These are phyloP conservation scores for Sesbania bispinosa DNA, from an alignment of 306 rosid species.

Conservation along the genomic window DNA sequence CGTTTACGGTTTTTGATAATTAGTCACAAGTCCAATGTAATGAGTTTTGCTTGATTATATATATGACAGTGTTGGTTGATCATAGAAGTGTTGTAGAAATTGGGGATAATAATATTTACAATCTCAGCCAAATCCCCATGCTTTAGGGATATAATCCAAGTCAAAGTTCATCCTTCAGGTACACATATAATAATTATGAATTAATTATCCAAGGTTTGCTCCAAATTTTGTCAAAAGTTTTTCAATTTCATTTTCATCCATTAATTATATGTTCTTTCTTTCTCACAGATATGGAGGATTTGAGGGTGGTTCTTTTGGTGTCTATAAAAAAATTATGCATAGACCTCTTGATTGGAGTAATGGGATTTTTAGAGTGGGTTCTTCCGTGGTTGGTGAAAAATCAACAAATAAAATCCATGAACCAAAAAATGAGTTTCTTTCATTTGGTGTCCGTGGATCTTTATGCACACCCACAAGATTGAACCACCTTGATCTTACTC, in stretches of 20 bases:
- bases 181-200: too few relatives aligned
- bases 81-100: slow-evolving; percentile 59
- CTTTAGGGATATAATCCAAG: slow-evolving; percentile 66
- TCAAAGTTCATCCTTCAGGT: slow-evolving; percentile 52
- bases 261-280: not conserved
- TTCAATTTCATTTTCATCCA: too few relatives aligned
- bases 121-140: slow-evolving; percentile 83
- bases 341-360: slow-evolving; percentile 25
- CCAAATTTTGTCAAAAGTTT: not conserved
- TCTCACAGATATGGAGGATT: slow-evolving; percentile 40
- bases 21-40: too few relatives aligned
- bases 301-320: slow-evolving; percentile 41
- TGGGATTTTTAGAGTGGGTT: slow-evolving; percentile 24
- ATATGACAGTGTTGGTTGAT: slow-evolving; percentile 45
- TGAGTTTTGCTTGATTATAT: too few relatives aligned
- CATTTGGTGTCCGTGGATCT: slow-evolving; percentile 34
- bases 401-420: slow-evolving; percentile 41
- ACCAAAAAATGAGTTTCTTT: slow-evolving; percentile 33
- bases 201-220: too few relatives aligned
- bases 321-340: slow-evolving; percentile 35
- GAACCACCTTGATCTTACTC: too few relatives aligned
- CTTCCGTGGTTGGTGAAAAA: slow-evolving; percentile 34
- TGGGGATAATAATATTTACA: slow-evolving; percentile 74
- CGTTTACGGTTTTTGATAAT: too few relatives aligned
- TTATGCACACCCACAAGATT: too few relatives aligned